Evolutionary conservation across 805 yeast genomes (phyloP).

Genomic region (Saccharomycopsis malanga): DNA sequence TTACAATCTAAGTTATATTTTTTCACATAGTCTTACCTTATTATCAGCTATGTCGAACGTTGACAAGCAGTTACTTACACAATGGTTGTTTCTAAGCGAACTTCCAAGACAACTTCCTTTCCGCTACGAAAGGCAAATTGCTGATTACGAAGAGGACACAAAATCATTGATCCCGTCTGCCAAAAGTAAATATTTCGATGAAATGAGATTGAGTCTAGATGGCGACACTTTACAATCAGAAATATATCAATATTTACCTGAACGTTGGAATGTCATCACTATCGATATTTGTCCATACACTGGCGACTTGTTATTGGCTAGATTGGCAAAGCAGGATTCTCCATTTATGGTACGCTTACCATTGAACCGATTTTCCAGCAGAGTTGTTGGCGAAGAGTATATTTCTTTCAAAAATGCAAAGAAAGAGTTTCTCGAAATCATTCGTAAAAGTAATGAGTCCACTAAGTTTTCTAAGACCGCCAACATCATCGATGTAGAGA

Average conservation of each 20-base stretch:
- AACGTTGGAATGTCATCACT: slow-evolving; percentile 50
- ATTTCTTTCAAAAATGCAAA: slow-evolving; percentile 42
- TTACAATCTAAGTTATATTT: slow-evolving; percentile 9
- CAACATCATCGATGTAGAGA: slow-evolving; percentile 30
- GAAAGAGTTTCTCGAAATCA: slow-evolving; percentile 42
- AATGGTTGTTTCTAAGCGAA: slow-evolving; percentile 15
- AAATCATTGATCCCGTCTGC: neutral
- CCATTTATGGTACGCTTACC: slow-evolving; percentile 57
- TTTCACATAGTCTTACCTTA: slow-evolving; percentile 7
- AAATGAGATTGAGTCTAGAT: neutral
- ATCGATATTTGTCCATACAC: slow-evolving; percentile 53
- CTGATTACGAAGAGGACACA: neutral
- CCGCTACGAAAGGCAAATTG: slow-evolving; percentile 10
- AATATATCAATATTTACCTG: slow-evolving; percentile 30
- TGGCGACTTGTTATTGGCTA: slow-evolving; percentile 53
- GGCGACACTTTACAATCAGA: neutral
- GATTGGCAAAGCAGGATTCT: slow-evolving; percentile 26
- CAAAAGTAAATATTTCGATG: neutral
- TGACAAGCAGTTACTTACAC: neutral
- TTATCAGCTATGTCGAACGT: slow-evolving; percentile 16
- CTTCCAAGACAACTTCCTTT: slow-evolving; percentile 20
- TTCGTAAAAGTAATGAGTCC: slow-evolving; percentile 52
- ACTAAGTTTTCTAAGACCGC: slow-evolving; percentile 33
- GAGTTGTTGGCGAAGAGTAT: slow-evolving; percentile 37
- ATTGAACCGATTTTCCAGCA: slow-evolving; percentile 40